Base-by-base conservation (phyloP, 176 grass and related monocot species). In the Rhynchospora breviuscula region DNA sequence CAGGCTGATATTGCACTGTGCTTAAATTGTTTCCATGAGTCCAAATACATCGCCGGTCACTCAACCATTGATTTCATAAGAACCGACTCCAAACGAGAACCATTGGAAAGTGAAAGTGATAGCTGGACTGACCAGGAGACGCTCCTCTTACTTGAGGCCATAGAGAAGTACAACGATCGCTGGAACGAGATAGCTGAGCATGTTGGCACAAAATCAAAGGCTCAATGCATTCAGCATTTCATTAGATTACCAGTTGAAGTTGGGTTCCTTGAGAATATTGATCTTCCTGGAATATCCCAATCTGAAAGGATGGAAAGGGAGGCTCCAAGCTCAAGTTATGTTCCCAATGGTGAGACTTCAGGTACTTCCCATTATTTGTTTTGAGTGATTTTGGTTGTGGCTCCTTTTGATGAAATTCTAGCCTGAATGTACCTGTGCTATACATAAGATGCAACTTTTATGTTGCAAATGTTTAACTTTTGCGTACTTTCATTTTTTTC, bases 201-300 rank as follows among this genome's bases (percentile, higher is more conserved):
- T 85, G 91, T 98, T 63, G 85, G 84, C 64, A 87, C 91, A 73
- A 95, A 98, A 79, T 91, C 95, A 79, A 98, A 95, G 75, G 95
- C 92, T 69, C 95, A 98, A 68, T 98, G 95, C 82, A 98, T 94
- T 86, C 87, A 94, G 68, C 95, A 98, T 90, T 98, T 98, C 91
- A 88, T 98, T 80, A 85, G 89, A 81, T 82, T 98, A 88, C 95
- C 90, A 9, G 86, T 98, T 48, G 92, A 98, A 70, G 86, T 95
- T 82, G 85, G 84, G 79, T 84, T 98, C 12, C 82, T 98, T 77
- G 91, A 98, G 59, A 93, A 89, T 52, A 88, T 98, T 84, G 90
- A 93, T 87, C 78, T 94, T 66, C 89, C 89, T 46, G 63, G 87
- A 79, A 76, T 80, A 10, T 22, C 52, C 4, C 22, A 84, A 49